These are phyloP conservation scores for Mycena latifolia DNA, from an alignment of 768 basidiomycete species.

Conservation along the genomic window DNA sequence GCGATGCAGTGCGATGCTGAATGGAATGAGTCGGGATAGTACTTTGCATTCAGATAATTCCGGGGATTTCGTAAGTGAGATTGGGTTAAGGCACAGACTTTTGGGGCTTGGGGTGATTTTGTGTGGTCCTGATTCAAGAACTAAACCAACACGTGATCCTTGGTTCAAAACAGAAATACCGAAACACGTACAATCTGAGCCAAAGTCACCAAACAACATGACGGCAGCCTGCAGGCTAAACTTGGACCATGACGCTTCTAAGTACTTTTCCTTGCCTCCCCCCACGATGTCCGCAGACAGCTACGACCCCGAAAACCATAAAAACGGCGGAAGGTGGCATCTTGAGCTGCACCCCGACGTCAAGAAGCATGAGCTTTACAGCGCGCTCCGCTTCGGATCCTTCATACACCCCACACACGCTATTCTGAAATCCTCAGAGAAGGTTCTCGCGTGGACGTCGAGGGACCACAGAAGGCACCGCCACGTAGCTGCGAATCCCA, in stretches of 20 bases:
- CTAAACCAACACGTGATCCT: too few species aligned
- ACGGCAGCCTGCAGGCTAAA: background rate
- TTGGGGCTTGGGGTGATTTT: too few species aligned
- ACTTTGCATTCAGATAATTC: too few species aligned
- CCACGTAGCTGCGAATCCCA: conserved; percentile 42
- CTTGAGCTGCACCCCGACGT: conserved; percentile 45
- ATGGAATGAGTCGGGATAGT: too few species aligned
- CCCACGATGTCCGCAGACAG: conserved; percentile 17
- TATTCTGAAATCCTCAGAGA: conserved; percentile 35
- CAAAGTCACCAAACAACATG: background rate
- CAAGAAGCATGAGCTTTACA: conserved; percentile 40
- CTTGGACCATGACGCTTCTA: background rate
- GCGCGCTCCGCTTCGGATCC: conserved; percentile 44
- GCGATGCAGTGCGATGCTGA: too few species aligned
- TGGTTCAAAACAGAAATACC: background rate
- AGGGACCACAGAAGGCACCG: conserved; percentile 54
- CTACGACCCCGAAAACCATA: conserved; percentile 16
- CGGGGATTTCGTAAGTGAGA: too few species aligned
- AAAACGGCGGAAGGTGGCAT: conserved; percentile 42
- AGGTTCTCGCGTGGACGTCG: conserved; percentile 51
- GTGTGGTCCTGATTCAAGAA: too few species aligned
- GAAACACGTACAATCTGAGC: background rate
- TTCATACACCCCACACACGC: conserved; percentile 54
- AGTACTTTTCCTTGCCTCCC: background rate
- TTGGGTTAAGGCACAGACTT: too few species aligned